These are phyloP conservation scores for Mytilinidion resinicola DNA, from an alignment of 495 filamentous ascomycete genomes.

Conservation along the genomic window DNA sequence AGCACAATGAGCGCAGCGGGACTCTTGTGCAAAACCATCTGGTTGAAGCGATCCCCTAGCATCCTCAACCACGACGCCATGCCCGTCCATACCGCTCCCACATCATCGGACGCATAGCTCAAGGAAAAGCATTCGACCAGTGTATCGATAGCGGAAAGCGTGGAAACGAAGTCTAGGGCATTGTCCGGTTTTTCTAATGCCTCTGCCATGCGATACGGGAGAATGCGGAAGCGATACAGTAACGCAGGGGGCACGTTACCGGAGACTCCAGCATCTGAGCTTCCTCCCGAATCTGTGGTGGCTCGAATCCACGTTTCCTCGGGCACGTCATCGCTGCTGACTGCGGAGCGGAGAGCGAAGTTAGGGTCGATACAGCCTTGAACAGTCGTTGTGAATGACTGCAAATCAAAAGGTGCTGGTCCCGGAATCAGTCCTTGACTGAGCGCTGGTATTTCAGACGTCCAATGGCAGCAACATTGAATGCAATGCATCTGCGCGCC, in stretches of 20 bases:
- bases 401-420: background rate
- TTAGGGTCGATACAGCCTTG: background rate
- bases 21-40: slow-evolving; percentile 3
- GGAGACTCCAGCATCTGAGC: too few relatives aligned
- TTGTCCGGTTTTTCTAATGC: slow-evolving; percentile 23
- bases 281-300: too few relatives aligned
- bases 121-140: slow-evolving; percentile 23
- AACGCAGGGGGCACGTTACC: background rate
- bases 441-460: background rate
- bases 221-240: slow-evolving; percentile 18
- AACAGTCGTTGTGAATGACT: background rate
- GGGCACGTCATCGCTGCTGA: background rate
- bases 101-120: slow-evolving; percentile 18
- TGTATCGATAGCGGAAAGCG: slow-evolving; percentile 25
- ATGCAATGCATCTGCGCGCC: slow-evolving; percentile 21
- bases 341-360: background rate
- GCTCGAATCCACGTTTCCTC: too few relatives aligned
- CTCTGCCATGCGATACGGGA: slow-evolving; percentile 29
- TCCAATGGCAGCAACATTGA: slow-evolving; percentile 18
- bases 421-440: background rate
- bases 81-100: slow-evolving; percentile 12
- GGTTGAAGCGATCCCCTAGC: slow-evolving; percentile 18
- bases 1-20: slow-evolving; percentile 19
- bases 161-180: slow-evolving; percentile 17
- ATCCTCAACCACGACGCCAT: slow-evolving; percentile 24